These are phyloP conservation scores for Pestalotiopsis fici DNA, from an alignment of 2,329 filamentous ascomycete genomes.

Conservation along the genomic window DNA sequence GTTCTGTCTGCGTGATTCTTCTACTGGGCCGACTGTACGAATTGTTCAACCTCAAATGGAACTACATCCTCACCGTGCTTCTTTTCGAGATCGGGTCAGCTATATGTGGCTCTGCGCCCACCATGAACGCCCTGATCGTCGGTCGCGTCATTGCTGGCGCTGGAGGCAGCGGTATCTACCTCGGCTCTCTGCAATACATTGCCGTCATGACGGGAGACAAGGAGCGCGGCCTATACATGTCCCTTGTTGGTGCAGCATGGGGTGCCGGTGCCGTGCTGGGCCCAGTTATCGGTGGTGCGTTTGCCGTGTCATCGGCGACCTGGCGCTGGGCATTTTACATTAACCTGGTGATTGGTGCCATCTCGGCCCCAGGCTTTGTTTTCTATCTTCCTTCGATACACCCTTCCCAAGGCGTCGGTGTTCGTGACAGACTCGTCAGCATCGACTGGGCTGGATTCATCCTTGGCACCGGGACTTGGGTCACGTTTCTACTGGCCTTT, in stretches of 20 bases:
- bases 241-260: not conserved
- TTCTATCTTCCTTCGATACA: constrained; percentile 27
- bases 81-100: constrained; percentile 30
- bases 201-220: constrained; percentile 6
- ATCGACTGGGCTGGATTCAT: constrained; percentile 46
- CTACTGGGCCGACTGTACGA: constrained; percentile 34
- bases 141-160: constrained; percentile 43
- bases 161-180: constrained; percentile 42
- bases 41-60: constrained; percentile 45
- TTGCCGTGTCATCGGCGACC: constrained; percentile 18
- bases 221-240: constrained; percentile 1
- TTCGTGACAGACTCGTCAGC: constrained; percentile 25
- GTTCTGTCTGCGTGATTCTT: not conserved
- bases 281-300: constrained; percentile 1
- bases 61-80: constrained; percentile 25
- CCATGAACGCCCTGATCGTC: constrained; percentile 45
- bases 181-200: constrained; percentile 26
- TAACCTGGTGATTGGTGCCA: constrained; percentile 49
- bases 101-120: constrained; percentile 42
- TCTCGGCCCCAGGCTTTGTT: constrained; percentile 28
- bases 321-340: constrained; percentile 28
- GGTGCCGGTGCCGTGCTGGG: constrained; percentile 13
- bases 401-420: constrained; percentile 14
- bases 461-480: constrained; percentile 27
- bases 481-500: constrained; percentile 38